Evolutionary conservation across 2,329 filamentous ascomycete genomes (phyloP), one percentile per base, ranked within the genome.

Genomic region (Metarhizium album): DNA sequence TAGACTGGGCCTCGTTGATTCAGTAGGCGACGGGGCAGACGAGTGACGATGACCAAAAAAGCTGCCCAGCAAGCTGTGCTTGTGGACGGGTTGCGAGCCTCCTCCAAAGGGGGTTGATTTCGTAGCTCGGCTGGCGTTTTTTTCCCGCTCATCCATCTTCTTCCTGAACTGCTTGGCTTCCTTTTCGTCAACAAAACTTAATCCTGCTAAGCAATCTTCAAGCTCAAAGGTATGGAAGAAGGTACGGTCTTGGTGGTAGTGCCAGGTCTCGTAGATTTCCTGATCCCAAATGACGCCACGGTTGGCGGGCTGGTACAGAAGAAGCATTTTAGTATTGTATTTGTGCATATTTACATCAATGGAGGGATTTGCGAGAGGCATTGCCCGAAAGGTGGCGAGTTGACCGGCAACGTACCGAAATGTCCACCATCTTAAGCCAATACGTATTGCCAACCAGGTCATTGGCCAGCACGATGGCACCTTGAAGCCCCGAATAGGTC

Each of bases 161-260:
- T 96, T 95, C 69, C 90, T 84, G 72, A 98, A 97, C 53, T 88
- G 87, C 70, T 88, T 94, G 33, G 93, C 93, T 72, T 98, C 93
- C 70, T 96, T 97, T 73, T 97, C 93, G 67, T 97, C 93, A 54
- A 86, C 83, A 62, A 98, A 98, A 23, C 89, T 95, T 53, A 98
- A 72, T 1, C 84, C 93, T 5, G 90, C 93, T 54, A 94, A 73
- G 62, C 90, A 97, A 56, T 94, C 83, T 69, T 97, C 90, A 51
- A 95, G 79, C 71, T 98, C 93, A 65, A 98, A 98, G 5, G 88
- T 90, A 70, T 97, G 90, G 71, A 98, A 98, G 71, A 96, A 98
- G 53, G 88, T 91, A 54, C 93, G 84, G 67, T 98, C 93, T 64
- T 96, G 91, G 70, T 96, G 95, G 74, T 97, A 98, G 56, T 78